A percentile compares a stretch with the other conserved stretches of the same genome.
Evolutionary conservation across 768 basidiomycete species (phyloP).

Genomic region (Boletus sp.): DNA sequence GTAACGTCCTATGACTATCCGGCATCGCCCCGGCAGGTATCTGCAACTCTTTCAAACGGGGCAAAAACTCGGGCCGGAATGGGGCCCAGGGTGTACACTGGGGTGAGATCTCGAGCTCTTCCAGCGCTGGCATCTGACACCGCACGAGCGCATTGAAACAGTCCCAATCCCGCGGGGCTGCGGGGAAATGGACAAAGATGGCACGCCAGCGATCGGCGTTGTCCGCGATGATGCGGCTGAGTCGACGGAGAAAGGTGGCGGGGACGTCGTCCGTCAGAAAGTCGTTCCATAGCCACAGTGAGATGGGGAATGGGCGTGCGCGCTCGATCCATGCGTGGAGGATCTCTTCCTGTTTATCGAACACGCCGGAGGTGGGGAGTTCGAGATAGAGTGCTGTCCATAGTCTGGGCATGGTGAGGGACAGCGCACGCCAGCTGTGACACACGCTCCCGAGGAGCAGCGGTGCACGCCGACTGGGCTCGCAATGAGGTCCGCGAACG

Average conservation of each 20-base stretch:
- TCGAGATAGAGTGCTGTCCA: conserved; percentile 33
- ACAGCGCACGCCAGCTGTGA: conserved; percentile 27
- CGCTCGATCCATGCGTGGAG: conserved; percentile 27
- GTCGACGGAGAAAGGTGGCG: conserved; percentile 20
- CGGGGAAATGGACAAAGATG: conserved; percentile 32
- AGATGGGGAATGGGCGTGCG: conserved; percentile 23
- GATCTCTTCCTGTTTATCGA: conserved; percentile 25
- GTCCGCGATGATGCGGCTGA: conserved; percentile 17
- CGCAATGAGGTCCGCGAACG: conserved; percentile 28
- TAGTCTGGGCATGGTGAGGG: conserved; percentile 27
- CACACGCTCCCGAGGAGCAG: conserved; percentile 29
- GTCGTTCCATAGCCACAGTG: conserved; percentile 32
- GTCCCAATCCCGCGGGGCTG: conserved; percentile 28
- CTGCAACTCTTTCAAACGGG: conserved; percentile 25
- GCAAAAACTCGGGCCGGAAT: conserved; percentile 26
- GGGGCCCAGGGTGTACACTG: conserved; percentile 32
- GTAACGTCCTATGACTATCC: conserved; percentile 30
- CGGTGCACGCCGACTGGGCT: conserved; percentile 29
- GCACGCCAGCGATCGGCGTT: conserved; percentile 30
- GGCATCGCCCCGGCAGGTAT: conserved; percentile 32
- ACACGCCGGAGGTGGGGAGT: conserved; percentile 22
- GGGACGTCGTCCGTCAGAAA: conserved; percentile 33
- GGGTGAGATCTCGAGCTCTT: conserved; percentile 32
- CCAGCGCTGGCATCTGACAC: conserved; percentile 24
- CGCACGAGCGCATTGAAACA: conserved; percentile 23